These are phyloP conservation scores for Iris macrosiphon DNA, from an alignment of 106 monocot species.

Conservation along the genomic window DNA sequence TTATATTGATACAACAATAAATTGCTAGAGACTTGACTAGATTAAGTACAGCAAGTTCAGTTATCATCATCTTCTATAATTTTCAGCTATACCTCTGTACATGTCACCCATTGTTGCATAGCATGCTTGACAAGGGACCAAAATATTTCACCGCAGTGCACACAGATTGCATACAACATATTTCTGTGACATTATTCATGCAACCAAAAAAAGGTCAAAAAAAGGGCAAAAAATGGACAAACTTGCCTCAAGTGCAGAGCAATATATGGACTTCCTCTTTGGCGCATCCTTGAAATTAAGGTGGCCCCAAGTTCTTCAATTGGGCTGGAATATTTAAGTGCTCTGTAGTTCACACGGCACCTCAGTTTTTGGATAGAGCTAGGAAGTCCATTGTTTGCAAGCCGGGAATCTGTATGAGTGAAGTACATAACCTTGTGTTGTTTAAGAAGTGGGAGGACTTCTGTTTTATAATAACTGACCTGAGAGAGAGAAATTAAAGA, in stretches of 20 bases:
- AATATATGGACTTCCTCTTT: conserved; percentile 70
- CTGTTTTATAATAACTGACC: conserved; percentile 82
- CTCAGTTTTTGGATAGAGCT: conserved; percentile 85
- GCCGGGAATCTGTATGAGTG: conserved; percentile 91
- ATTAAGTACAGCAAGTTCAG: too few species aligned
- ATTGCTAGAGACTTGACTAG: too few species aligned
- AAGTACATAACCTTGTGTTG: conserved; percentile 86
- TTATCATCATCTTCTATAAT: too few species aligned
- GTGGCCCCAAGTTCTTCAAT: conserved; percentile 69
- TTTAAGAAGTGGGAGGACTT: conserved; percentile 74
- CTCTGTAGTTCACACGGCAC: conserved; percentile 83
- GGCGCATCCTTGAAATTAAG: conserved; percentile 71
- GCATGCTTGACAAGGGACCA: too few species aligned
- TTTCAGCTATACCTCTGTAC: too few species aligned
- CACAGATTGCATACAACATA: too few species aligned
- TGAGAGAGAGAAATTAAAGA: conserved; percentile 19
- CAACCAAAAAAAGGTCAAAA: too few species aligned
- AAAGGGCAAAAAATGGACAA: not conserved
- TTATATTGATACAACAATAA: too few species aligned
- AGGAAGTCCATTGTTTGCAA: conserved; percentile 92
- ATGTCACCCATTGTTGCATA: too few species aligned
- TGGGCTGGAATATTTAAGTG: conserved; percentile 66
- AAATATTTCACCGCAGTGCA: too few species aligned
- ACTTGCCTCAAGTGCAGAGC: conserved; percentile 88
- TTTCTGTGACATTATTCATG: too few species aligned